Conservation (phyloP, 164 flowering plant genomes). For the Nymphaea thermarum region DNA sequence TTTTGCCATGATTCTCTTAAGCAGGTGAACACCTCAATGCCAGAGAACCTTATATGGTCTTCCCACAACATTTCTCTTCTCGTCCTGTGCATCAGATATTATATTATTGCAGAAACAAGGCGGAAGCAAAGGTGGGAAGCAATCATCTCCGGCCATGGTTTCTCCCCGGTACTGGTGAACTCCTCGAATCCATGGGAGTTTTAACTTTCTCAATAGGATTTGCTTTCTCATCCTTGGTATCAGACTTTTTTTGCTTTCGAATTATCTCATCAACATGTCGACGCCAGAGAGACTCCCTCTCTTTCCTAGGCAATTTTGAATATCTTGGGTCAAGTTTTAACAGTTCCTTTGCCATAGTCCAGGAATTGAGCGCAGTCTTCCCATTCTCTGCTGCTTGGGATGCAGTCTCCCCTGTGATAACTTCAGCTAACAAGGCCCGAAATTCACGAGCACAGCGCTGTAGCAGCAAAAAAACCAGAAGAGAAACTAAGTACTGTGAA, state of each 20-base stretch:
- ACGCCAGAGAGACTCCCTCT: conserved; percentile 78
- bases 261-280: conserved; percentile 56
- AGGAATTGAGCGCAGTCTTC: conserved; percentile 66
- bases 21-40: too few relatives aligned
- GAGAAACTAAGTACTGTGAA: neutral
- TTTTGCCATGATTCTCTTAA: too few relatives aligned
- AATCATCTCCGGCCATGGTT: conserved; percentile 31
- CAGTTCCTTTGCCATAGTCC: conserved; percentile 82
- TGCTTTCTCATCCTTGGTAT: conserved; percentile 36
- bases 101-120: too few relatives aligned
- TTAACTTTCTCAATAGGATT: conserved; percentile 22
- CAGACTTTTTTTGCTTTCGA: conserved; percentile 40
- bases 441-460: conserved; percentile 69
- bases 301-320: conserved; percentile 75
- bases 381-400: conserved; percentile 59
- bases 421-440: conserved; percentile 55
- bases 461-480: neutral
- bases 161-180: conserved; percentile 28
- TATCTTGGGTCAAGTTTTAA: conserved; percentile 69
- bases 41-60: too few relatives aligned
- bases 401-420: conserved; percentile 58
- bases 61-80: too few relatives aligned
- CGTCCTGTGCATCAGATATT: too few relatives aligned
- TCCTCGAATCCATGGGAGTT: conserved; percentile 27
- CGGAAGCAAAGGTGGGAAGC: too few relatives aligned